These are phyloP conservation scores for Camellia japonica DNA, from an alignment of 148 eudicot genomes.

Conservation along the genomic window DNA sequence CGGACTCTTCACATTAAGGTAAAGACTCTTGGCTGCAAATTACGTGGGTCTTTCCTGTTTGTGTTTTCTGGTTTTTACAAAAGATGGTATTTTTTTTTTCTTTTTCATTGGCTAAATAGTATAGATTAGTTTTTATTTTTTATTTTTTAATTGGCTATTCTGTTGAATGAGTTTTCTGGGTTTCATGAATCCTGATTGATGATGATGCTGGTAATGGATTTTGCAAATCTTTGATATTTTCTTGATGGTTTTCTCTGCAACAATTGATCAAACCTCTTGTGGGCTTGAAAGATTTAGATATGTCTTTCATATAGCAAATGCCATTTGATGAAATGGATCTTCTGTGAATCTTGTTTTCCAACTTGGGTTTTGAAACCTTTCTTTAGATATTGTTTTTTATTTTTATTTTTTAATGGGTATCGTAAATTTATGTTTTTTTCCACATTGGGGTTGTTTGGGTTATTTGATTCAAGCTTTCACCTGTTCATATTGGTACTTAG, in stretches of 20 bases:
- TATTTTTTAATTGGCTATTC: background rate
- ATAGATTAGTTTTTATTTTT: background rate
- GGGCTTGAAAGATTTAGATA: conserved; percentile 6
- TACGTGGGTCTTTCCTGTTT: background rate
- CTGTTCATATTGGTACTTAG: no score
- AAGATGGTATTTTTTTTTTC: background rate
- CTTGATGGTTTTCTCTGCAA: background rate
- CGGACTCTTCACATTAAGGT: conserved; percentile 13
- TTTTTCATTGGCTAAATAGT: background rate
- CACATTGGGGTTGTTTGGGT: background rate
- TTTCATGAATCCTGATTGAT: background rate
- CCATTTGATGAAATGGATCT: background rate
- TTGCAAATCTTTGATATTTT: background rate
- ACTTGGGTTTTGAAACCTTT: background rate
- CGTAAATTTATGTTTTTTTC: background rate
- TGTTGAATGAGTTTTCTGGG: background rate
- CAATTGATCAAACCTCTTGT: background rate
- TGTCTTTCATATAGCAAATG: conserved; percentile 9
- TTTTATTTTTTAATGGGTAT: background rate
- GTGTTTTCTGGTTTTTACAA: background rate
- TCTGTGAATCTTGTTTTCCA: background rate
- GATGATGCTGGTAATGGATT: background rate
- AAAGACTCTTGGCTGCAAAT: background rate
- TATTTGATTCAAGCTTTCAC: background rate
- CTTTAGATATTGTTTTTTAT: no score